Conservation (phyloP, 495 filamentous ascomycete genomes). For the Haplographium delicatum region DNA sequence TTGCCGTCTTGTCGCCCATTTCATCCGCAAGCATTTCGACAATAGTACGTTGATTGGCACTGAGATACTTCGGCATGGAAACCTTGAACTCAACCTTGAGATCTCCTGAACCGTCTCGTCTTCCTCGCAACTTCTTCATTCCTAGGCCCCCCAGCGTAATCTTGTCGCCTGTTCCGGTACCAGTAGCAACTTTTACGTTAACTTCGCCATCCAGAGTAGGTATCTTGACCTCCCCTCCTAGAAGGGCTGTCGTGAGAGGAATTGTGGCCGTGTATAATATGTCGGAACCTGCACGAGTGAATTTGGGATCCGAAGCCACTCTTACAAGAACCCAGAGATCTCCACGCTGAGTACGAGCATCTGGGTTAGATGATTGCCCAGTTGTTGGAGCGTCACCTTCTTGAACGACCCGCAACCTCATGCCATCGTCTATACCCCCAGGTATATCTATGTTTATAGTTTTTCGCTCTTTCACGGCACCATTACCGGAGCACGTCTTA, state of each 20-base stretch:
- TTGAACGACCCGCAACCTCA: slow-evolving; percentile 73
- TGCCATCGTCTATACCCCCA: slow-evolving; percentile 90
- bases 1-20: slow-evolving; percentile 85
- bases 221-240: slow-evolving; percentile 83
- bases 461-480: slow-evolving; percentile 71
- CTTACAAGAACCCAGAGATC: slow-evolving; percentile 84
- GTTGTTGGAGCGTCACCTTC: slow-evolving; percentile 84
- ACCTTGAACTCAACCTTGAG: slow-evolving; percentile 93
- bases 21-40: slow-evolving; percentile 95
- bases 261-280: slow-evolving; percentile 88
- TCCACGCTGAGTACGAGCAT: slow-evolving; percentile 58
- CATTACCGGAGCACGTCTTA: slow-evolving; percentile 68
- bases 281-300: slow-evolving; percentile 78
- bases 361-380: slow-evolving; percentile 53
- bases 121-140: slow-evolving; percentile 70
- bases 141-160: slow-evolving; percentile 83
- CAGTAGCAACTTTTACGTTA: slow-evolving; percentile 79
- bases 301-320: slow-evolving; percentile 79
- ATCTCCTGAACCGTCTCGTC: slow-evolving; percentile 60
- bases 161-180: slow-evolving; percentile 88
- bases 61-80: slow-evolving; percentile 88
- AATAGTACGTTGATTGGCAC: slow-evolving; percentile 80
- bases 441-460: slow-evolving; percentile 85
- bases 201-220: slow-evolving; percentile 89
- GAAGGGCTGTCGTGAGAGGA: slow-evolving; percentile 85